Base-by-base conservation (phyloP, 352 stramenopile species). In the Poterioochromonas sp. region DNA sequence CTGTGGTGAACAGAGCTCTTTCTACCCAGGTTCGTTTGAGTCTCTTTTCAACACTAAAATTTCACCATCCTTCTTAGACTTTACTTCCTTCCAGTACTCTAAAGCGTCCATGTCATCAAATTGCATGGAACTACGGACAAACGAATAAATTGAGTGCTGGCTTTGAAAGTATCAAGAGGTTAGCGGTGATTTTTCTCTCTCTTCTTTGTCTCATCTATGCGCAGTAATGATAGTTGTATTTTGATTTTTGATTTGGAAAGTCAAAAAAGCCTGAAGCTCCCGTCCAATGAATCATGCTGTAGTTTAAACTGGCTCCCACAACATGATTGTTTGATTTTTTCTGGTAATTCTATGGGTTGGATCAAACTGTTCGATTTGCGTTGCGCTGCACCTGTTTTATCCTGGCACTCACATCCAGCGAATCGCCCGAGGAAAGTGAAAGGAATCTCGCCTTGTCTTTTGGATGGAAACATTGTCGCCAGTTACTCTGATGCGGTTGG, bases 401-500 rank as follows among this genome's bases (percentile, higher is more conserved):
- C 37, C 22, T 58, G 2, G 5, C 40, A 58, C 26, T 0, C 41
- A 34, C 65, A 74, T 35, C 65, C 37, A 40, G 5, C 5, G 0
- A 15, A 34, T 54, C n/a, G 37, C 12, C 65, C 39, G 22, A 29
- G 40, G 1, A 51, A 54, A 35, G 43, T 74, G 12, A 51, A 74
- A 54, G 65, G 65, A 15, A 51, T 74, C 39, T 8, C 37, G 11
- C 2, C 40, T 12, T 20, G 12, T 54, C 65, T 37, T 0, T 74
- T 74, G 15, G 3, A 22, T 5, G 32, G 40, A 11, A 39, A 58
- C 65, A 26, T 37, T 8, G 1, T 54, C 2, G 65, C 65, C 3
- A 74, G 34, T 1, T 74, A 34, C 29, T 58, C 65, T 35, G 65
- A 74, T 54, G 39, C 41, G 12, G 3, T 18, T 35, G 65, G 65